A percentile compares a stretch with the other conserved stretches of the same genome.
Evolutionary conservation across 2,329 filamentous ascomycete genomes (phyloP).

Genomic region (Talaromyces verruculosus): DNA sequence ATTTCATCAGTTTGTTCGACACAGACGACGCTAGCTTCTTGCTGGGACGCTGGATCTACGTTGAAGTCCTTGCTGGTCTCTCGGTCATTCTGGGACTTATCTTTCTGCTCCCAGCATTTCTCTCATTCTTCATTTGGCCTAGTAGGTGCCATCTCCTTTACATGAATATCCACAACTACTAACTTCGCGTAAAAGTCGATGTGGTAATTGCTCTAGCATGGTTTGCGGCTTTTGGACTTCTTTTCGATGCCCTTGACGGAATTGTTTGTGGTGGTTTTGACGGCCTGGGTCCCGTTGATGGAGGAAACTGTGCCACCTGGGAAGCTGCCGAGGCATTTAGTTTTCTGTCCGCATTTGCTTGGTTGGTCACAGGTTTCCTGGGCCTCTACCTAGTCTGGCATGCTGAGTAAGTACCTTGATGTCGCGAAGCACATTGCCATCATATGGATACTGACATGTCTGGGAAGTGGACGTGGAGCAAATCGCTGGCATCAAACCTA

Average conservation of each 20-base stretch:
- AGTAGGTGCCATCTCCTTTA: conserved; percentile 28
- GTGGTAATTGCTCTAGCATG: conserved; percentile 66
- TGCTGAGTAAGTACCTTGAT: conserved; percentile 15
- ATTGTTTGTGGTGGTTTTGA: conserved; percentile 56
- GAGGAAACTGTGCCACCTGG: conserved; percentile 63
- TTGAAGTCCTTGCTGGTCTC: conserved; percentile 68
- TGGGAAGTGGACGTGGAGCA: not conserved
- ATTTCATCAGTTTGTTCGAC: conserved; percentile 58
- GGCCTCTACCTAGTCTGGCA: conserved; percentile 20
- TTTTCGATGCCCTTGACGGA: conserved; percentile 58
- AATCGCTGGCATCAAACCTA: not conserved
- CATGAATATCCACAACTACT: not conserved
- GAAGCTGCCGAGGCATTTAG: conserved; percentile 70
- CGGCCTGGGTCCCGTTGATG: conserved; percentile 56
- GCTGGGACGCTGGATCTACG: conserved; percentile 70
- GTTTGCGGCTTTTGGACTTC: conserved; percentile 68
- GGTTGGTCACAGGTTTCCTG: conserved; percentile 49
- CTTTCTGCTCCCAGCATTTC: conserved; percentile 70
- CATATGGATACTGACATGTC: not conserved
- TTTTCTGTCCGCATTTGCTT: conserved; percentile 69
- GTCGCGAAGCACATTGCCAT: not conserved
- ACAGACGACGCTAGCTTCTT: conserved; percentile 52
- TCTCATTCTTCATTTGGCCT: conserved; percentile 68
- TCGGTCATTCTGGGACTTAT: conserved; percentile 68
- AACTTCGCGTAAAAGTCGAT: conserved; percentile 51